Evolutionary conservation across 257 asterid genomes (phyloP).

Genomic region (Nicotiana sylvestris): DNA sequence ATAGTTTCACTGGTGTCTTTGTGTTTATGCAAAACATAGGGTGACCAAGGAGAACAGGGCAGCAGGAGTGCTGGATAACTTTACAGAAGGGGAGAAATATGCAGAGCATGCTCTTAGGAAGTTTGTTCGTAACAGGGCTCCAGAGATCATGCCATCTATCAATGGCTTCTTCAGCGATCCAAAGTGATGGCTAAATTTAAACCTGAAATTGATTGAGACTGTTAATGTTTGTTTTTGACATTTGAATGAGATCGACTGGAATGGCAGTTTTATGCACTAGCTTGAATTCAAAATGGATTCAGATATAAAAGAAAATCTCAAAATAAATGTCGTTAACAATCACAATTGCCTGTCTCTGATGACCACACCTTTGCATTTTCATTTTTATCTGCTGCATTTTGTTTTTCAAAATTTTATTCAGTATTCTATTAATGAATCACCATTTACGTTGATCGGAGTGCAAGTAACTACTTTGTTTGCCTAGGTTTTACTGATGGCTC

Average conservation of each 20-base stretch:
- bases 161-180: conserved; percentile 66
- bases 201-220: neutral
- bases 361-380: neutral
- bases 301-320: conserved; percentile 11
- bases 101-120: conserved; percentile 61
- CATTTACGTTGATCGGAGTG: neutral
- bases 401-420: neutral
- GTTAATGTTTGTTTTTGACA: neutral
- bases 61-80: conserved; percentile 75
- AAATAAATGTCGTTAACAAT: neutral
- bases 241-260: neutral
- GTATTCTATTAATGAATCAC: neutral
- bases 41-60: conserved; percentile 79
- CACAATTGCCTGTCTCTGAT: neutral
- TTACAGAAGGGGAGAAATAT: conserved; percentile 69
- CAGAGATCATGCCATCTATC: conserved; percentile 71
- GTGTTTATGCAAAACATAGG: conserved; percentile 28
- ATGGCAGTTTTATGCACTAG: conserved; percentile 12
- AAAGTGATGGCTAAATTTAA: conserved; percentile 19
- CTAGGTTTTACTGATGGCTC: neutral
- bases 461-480: neutral
- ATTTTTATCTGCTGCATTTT: neutral
- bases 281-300: conserved; percentile 12
- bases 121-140: conserved; percentile 55
- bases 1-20: neutral